phyloP scores from a whole-genome alignment of 163 green algal genomes.

The Smithsoniella earleae region DNA sequence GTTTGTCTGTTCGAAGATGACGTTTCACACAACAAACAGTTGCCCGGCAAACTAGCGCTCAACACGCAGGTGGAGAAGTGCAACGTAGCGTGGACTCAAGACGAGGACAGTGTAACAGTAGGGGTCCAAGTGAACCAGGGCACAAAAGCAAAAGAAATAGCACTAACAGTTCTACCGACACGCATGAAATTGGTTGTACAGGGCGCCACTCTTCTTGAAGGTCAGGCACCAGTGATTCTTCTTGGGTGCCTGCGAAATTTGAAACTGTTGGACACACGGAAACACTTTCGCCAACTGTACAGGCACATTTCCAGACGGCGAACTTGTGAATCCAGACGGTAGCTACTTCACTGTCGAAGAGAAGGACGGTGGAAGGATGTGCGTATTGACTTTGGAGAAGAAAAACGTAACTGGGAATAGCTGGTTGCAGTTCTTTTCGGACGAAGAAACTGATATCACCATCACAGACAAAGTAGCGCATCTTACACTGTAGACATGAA shows the following conservation, averaged over 20 bases:
- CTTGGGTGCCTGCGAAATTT: constrained; percentile 29
- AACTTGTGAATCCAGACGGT: constrained; percentile 34
- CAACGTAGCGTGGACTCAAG: background rate
- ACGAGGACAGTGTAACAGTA: background rate
- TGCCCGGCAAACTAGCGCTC: background rate
- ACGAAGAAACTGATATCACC: constrained; percentile 38
- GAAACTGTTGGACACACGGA: background rate
- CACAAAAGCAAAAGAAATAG: constrained; percentile 39
- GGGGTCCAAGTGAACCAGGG: constrained; percentile 36
- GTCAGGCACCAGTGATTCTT: too few species aligned
- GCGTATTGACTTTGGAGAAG: constrained; percentile 45
- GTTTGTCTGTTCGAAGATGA: too few species aligned
- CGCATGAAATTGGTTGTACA: constrained; percentile 35
- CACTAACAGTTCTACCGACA: constrained; percentile 44
- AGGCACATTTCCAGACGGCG: background rate
- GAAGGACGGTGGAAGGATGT: constrained; percentile 31
- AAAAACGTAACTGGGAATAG: constrained; percentile 39
- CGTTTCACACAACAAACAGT: too few species aligned
- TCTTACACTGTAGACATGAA: too few species aligned
- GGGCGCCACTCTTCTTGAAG: constrained; percentile 38
- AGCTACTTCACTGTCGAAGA: constrained; percentile 45
- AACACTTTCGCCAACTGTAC: background rate
- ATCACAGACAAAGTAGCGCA: constrained; percentile 41
- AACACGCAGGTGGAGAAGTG: background rate
- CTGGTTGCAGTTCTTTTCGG: constrained; percentile 46